These are phyloP conservation scores for Castanea mollissima DNA, from an alignment of 306 rosid species.

Conservation along the genomic window DNA sequence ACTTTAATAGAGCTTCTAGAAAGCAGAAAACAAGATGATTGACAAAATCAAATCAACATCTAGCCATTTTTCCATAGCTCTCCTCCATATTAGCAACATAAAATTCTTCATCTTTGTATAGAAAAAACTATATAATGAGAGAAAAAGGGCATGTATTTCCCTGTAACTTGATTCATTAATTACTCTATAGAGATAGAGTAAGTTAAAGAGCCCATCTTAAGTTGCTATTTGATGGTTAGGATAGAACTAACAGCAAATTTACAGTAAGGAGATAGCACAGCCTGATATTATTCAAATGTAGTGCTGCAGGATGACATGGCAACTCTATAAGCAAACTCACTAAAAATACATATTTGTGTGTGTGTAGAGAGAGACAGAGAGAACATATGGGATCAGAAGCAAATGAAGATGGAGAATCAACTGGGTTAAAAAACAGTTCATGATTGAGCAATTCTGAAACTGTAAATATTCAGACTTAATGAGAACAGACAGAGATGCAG, in stretches of 20 bases:
- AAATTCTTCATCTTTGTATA: not conserved
- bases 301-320: not conserved
- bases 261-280: not conserved
- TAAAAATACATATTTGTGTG: too few species aligned
- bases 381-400: too few species aligned
- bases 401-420: too few species aligned
- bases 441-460: not conserved
- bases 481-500: not conserved
- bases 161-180: not conserved
- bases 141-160: not conserved
- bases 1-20: not conserved
- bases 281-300: not conserved
- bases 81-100: not conserved
- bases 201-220: not conserved
- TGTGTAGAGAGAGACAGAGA: too few species aligned
- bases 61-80: not conserved
- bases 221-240: not conserved
- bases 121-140: not conserved
- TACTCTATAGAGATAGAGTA: not conserved
- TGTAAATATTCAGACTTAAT: not conserved
- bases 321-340: not conserved
- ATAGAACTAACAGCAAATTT: not conserved
- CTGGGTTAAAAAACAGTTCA: not conserved
- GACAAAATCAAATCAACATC: not conserved
- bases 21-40: not conserved